These are phyloP conservation scores for Grammothele lineata DNA, from an alignment of 768 basidiomycete species.

Conservation along the genomic window DNA sequence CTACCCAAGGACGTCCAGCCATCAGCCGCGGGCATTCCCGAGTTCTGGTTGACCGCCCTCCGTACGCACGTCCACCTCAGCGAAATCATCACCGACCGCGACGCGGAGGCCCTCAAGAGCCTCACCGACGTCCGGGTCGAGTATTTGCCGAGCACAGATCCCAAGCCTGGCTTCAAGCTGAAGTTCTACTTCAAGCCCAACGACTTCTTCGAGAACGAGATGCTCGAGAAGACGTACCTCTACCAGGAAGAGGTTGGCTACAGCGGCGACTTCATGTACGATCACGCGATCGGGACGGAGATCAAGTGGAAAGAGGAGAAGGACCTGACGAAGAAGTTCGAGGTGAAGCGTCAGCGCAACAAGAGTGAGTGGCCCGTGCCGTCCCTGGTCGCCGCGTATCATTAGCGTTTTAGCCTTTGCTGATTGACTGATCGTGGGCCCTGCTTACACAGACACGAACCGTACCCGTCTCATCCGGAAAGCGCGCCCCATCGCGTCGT, in stretches of 20 bases:
- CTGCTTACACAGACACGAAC: slow-evolving; percentile 58
- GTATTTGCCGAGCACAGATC: slow-evolving; percentile 62
- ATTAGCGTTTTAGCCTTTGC: neutral
- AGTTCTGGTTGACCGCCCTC: slow-evolving; percentile 97
- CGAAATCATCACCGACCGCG: slow-evolving; percentile 91
- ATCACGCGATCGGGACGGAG: slow-evolving; percentile 85
- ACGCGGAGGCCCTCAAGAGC: slow-evolving; percentile 79
- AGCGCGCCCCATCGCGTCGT: slow-evolving; percentile 86
- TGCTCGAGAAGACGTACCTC: slow-evolving; percentile 89
- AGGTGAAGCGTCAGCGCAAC: slow-evolving; percentile 99
- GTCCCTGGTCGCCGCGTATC: neutral
- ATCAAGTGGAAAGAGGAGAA: slow-evolving; percentile 99
- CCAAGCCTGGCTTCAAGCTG: slow-evolving; percentile 89
- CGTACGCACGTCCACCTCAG: slow-evolving; percentile 84
- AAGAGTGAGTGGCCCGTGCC: slow-evolving; percentile 59
- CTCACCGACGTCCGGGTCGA: slow-evolving; percentile 77
- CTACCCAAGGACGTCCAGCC: slow-evolving; percentile 32
- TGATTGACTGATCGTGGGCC: neutral
- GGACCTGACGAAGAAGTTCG: slow-evolving; percentile 94
- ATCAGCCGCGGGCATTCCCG: slow-evolving; percentile 61
- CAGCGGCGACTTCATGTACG: slow-evolving; percentile 94
- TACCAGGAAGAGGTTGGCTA: slow-evolving; percentile 94
- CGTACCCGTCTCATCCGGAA: slow-evolving; percentile 82
- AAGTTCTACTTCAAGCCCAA: slow-evolving; percentile 77
- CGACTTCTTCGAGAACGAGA: slow-evolving; percentile 82